A percentile compares a stretch with the other conserved stretches of the same genome.
Evolutionary conservation across 2,329 filamentous ascomycete species (phyloP).

Genomic region (Aureobasidium sp.): DNA sequence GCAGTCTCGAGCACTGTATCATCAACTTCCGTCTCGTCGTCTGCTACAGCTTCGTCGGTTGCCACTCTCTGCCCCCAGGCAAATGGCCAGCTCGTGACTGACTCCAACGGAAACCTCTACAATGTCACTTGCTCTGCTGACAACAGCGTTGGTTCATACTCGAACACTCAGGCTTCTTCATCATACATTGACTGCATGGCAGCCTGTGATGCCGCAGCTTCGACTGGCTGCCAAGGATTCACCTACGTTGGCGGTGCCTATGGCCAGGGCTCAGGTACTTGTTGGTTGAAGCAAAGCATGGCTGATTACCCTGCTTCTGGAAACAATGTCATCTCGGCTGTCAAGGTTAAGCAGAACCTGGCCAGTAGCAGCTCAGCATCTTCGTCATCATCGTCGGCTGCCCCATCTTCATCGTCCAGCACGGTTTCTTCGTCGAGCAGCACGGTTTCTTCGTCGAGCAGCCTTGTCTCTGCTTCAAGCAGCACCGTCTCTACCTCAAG

Average conservation of each 20-base stretch:
- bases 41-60: slow-evolving; percentile 17
- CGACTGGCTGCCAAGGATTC: slow-evolving; percentile 18
- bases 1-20: not conserved
- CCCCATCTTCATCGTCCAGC: not conserved
- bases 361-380: slow-evolving; percentile 22
- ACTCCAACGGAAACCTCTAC: slow-evolving; percentile 16
- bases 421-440: not conserved
- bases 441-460: slow-evolving; percentile 2
- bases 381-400: not conserved
- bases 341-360: slow-evolving; percentile 17
- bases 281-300: slow-evolving; percentile 21
- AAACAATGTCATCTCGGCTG: slow-evolving; percentile 17
- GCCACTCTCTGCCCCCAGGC: slow-evolving; percentile 17
- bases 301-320: slow-evolving; percentile 10
- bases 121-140: slow-evolving; percentile 19
- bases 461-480: not conserved
- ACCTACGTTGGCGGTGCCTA: slow-evolving; percentile 20
- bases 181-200: slow-evolving; percentile 20
- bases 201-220: slow-evolving; percentile 17
- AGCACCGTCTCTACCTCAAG: not conserved
- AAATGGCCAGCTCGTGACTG: slow-evolving; percentile 22
- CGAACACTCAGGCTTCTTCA: slow-evolving; percentile 11
- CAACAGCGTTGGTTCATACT: slow-evolving; percentile 18
- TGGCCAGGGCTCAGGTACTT: slow-evolving; percentile 22
- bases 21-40: not conserved